These are phyloP conservation scores for Pythium folliculosum DNA, from an alignment of 352 stramenopile genomes.

Conservation along the genomic window DNA sequence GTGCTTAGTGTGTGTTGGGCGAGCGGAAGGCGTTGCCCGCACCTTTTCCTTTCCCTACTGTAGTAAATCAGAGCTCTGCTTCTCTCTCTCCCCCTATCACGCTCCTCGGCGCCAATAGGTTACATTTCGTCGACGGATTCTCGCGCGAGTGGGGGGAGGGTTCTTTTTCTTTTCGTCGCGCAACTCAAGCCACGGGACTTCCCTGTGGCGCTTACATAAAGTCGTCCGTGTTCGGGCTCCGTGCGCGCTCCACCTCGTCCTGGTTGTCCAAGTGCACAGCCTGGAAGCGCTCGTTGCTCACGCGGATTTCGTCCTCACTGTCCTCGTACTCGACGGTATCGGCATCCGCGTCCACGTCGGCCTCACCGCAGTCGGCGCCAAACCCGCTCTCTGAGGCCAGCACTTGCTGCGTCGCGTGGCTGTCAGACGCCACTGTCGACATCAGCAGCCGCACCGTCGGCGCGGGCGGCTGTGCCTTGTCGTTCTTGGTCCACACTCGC, in stretches of 20 bases:
- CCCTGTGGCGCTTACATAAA: conserved; percentile 57
- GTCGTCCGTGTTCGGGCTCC: conserved; percentile 63
- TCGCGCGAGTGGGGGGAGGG: no score
- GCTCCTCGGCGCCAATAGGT: no score
- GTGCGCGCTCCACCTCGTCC: conserved; percentile 49
- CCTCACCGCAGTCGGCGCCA: conserved; percentile 29
- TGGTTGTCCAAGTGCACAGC: conserved; percentile 87
- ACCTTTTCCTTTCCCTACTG: not conserved
- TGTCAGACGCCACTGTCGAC: conserved; percentile 46
- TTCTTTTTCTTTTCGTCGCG: no score
- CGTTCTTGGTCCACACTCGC: conserved; percentile 89
- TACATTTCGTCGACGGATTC: no score
- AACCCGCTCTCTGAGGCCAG: conserved; percentile 23
- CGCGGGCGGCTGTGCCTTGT: conserved; percentile 62
- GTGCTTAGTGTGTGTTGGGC: not conserved
- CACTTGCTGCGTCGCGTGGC: conserved; percentile 14
- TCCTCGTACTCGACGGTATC: conserved; percentile 90
- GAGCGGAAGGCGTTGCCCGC: not conserved
- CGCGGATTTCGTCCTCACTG: conserved; percentile 88
- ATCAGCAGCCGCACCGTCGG: conserved; percentile 71
- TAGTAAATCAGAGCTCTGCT: not conserved
- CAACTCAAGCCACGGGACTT: not conserved
- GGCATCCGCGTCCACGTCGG: conserved; percentile 60
- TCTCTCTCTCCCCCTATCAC: not conserved
- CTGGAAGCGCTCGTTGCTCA: conserved; percentile 90